These are phyloP conservation scores for Saccharomycopsis malanga DNA, from an alignment of 805 yeast genomes.

Conservation along the genomic window DNA sequence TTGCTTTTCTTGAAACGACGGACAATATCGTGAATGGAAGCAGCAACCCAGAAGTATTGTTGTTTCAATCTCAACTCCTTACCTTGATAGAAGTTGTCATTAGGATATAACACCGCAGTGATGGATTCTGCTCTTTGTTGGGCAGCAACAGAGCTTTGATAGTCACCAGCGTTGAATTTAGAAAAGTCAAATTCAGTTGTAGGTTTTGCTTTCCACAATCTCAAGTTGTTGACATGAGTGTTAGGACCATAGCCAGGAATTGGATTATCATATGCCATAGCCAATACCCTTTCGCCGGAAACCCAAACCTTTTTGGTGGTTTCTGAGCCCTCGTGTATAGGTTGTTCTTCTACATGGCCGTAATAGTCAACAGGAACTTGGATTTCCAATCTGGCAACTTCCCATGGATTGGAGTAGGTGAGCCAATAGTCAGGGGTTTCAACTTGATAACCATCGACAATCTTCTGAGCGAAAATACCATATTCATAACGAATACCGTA, in stretches of 20 bases:
- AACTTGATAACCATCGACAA: slow-evolving; percentile 87
- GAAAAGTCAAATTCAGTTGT: slow-evolving; percentile 86
- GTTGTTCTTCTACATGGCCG: slow-evolving; percentile 62
- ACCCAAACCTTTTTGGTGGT: slow-evolving; percentile 61
- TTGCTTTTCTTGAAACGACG: slow-evolving; percentile 79
- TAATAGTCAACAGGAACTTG: slow-evolving; percentile 87
- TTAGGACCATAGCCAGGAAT: slow-evolving; percentile 82
- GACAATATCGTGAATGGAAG: slow-evolving; percentile 83
- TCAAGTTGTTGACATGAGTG: slow-evolving; percentile 71
- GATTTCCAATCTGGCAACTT: slow-evolving; percentile 77
- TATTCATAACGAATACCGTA: slow-evolving; percentile 90
- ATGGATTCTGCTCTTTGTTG: slow-evolving; percentile 89
- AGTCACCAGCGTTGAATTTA: slow-evolving; percentile 89
- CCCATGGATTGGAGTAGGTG: slow-evolving; percentile 88
- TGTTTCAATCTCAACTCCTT: slow-evolving; percentile 89
- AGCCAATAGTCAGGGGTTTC: slow-evolving; percentile 95
- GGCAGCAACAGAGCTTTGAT: slow-evolving; percentile 70
- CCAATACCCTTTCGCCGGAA: slow-evolving; percentile 85
- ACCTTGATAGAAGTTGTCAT: slow-evolving; percentile 87
- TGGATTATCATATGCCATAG: slow-evolving; percentile 87
- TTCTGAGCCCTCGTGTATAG: slow-evolving; percentile 47
- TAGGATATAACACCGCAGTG: slow-evolving; percentile 89
- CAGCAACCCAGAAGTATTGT: slow-evolving; percentile 96
- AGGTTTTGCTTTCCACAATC: slow-evolving; percentile 87
- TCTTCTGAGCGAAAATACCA: slow-evolving; percentile 87